phyloP scores from a whole-genome alignment of 352 stramenopile species.

The Ophiocytium majus region DNA sequence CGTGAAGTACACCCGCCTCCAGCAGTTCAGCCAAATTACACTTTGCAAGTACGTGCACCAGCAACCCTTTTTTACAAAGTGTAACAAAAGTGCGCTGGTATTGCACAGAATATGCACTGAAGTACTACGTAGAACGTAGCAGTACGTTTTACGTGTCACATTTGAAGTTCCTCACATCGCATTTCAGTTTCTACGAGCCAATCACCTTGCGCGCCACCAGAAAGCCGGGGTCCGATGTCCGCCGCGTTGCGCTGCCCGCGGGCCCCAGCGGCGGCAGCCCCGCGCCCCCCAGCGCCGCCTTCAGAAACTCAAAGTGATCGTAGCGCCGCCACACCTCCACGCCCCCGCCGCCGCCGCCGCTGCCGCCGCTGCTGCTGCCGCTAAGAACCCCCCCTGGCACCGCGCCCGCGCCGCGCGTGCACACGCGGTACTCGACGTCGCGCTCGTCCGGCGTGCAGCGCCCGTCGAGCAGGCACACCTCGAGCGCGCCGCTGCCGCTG shows the following conservation, averaged over 20 bases:
- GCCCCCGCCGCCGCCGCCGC: background rate
- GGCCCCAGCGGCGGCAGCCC: background rate
- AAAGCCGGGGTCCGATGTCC: background rate
- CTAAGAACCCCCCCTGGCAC: background rate
- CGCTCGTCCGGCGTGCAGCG: background rate
- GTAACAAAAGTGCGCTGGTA: too few species aligned
- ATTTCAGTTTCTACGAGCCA: too few species aligned
- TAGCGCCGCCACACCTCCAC: slow-evolving; percentile 5
- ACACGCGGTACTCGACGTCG: background rate
- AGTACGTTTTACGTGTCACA: too few species aligned
- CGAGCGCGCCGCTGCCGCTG: too few species aligned
- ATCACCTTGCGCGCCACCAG: background rate
- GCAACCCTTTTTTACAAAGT: too few species aligned
- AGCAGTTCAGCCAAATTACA: too few species aligned
- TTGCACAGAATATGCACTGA: too few species aligned
- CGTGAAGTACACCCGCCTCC: too few species aligned
- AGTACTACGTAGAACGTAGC: too few species aligned
- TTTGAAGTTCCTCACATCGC: too few species aligned
- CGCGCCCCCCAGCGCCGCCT: background rate
- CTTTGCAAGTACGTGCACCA: too few species aligned
- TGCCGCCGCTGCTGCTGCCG: background rate
- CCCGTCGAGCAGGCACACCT: background rate
- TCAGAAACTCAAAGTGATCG: background rate
- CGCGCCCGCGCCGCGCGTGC: background rate
- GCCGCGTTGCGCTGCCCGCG: background rate